Conservation (phyloP, 1,139 yeast genomes). For the Blastobotrys proliferans region DNA sequence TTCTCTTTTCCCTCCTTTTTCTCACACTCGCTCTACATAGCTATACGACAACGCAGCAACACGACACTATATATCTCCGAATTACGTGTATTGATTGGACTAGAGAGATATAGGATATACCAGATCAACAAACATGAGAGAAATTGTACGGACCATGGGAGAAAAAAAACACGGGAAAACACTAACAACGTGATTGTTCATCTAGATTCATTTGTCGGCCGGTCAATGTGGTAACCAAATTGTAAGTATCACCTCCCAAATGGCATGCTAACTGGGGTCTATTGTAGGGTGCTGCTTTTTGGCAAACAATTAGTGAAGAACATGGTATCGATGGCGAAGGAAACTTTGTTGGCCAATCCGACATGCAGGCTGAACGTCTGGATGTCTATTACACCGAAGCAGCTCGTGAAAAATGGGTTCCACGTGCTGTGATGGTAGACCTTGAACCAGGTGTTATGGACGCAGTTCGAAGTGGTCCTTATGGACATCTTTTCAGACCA, state of each 20-base stretch:
- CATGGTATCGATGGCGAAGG: constrained; percentile 91
- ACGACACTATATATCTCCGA: neutral
- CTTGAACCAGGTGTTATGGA: constrained; percentile 93
- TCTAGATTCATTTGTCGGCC: constrained; percentile 85
- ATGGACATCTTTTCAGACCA: constrained; percentile 84
- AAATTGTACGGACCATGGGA: constrained; percentile 22
- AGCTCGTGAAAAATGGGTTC: constrained; percentile 74
- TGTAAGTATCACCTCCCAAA: constrained; percentile 43
- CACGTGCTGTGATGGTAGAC: constrained; percentile 88
- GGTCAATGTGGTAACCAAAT: constrained; percentile 99
- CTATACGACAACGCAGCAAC: neutral
- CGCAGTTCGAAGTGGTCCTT: constrained; percentile 67
- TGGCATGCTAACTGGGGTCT: constrained; percentile 5
- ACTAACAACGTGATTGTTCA: neutral
- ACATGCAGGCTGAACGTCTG: constrained; percentile 44
- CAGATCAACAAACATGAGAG: constrained; percentile 22
- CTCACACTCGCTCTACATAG: neutral
- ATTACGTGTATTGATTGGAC: too few species aligned
- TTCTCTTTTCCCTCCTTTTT: constrained; percentile 4
- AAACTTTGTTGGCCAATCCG: constrained; percentile 30
- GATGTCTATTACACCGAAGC: constrained; percentile 56
- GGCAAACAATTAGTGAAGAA: constrained; percentile 97
- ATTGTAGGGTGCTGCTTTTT: constrained; percentile 82
- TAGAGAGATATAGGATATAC: too few species aligned
- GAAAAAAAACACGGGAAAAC: constrained; percentile 21